Evolutionary conservation across 1,284 basidiomycete species (phyloP), one percentile per base, ranked within the genome.

Genomic region (Abortiporus biennis): DNA sequence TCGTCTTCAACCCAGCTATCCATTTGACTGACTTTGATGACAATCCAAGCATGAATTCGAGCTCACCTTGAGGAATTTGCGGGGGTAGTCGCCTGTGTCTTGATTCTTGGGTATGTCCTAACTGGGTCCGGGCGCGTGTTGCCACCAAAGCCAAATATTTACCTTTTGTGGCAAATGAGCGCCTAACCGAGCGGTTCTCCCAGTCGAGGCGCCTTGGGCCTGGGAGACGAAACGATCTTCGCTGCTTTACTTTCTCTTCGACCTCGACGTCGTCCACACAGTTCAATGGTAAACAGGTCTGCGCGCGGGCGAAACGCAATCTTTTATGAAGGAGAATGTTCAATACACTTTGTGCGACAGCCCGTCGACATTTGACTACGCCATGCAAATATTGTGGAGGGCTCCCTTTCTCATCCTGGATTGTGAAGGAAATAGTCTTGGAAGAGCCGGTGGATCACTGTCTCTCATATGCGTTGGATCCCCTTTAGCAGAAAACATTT

Each of bases 61-160:
- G 66, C 75, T 73, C 65, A 78, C 77, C 76, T 79, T 77, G 76
- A 68, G 59, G 68, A 54, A 63, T 67, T 74, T 67, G 49, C 36
- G 51, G 49, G 40, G 43, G n/a, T 43, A 45, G 43, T 23, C 38
- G 44, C 47, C 50, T 48, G 48, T 42, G 42, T 37, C 36, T 24
- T 11, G 22, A 19, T 38, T 35, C 41, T 30, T 35, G 22, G 46
- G 32, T 43, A 36, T 24, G 33, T 34, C 36, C 34, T 30, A 9
- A 30, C 34, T 37, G 25, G 33, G 19, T 32, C 44, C 23, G 24
- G 23, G 38, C 43, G 22, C 40, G 38, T 33, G 42, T 31, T 38
- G 37, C 21, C 40, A 35, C 38, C 13, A 17, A 8, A 9, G 17
- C 22, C 23, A 36, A 25, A 29, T 43, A 37, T 43, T 43, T 43